Conservation (phyloP, 2,329 filamentous ascomycete genomes). For the Aspergillus sp. region DNA sequence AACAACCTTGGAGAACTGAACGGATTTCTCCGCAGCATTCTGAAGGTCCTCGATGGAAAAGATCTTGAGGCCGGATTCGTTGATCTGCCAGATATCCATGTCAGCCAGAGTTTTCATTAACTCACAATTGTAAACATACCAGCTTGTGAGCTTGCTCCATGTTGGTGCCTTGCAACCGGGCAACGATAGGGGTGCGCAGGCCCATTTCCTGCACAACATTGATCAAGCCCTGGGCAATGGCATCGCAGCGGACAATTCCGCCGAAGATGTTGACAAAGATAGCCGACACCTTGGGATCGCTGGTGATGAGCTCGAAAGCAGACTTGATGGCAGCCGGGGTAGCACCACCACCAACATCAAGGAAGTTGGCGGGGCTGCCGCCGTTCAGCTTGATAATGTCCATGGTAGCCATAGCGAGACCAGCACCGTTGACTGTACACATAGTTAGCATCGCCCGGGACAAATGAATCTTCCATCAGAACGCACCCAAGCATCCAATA, state of each 20-base stretch:
- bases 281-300: conserved; percentile 94
- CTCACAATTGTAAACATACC: conserved; percentile 50
- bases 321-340: conserved; percentile 95
- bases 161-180: conserved; percentile 96
- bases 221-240: conserved; percentile 94
- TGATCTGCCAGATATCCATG: conserved; percentile 58
- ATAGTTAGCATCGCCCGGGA: conserved; percentile 9
- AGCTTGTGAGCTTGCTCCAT: conserved; percentile 88
- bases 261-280: conserved; percentile 99
- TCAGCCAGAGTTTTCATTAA: conserved; percentile 9
- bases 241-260: conserved; percentile 96
- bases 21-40: conserved; percentile 93
- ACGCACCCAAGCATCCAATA: conserved; percentile 79
- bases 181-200: conserved; percentile 94
- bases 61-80: conserved; percentile 98
- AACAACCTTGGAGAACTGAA: conserved; percentile 98
- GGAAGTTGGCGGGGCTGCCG: conserved; percentile 93
- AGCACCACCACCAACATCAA: conserved; percentile 96
- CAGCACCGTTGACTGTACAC: conserved; percentile 81
- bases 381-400: conserved; percentile 99
- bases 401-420: conserved; percentile 99
- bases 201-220: conserved; percentile 92
- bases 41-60: conserved; percentile 99
- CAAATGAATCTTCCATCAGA: background rate
- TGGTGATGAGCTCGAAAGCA: conserved; percentile 98